Evolutionary conservation across 2,329 filamentous ascomycete species (phyloP), one percentile per base, ranked within the genome.

Genomic region (Alternaria atra): DNA sequence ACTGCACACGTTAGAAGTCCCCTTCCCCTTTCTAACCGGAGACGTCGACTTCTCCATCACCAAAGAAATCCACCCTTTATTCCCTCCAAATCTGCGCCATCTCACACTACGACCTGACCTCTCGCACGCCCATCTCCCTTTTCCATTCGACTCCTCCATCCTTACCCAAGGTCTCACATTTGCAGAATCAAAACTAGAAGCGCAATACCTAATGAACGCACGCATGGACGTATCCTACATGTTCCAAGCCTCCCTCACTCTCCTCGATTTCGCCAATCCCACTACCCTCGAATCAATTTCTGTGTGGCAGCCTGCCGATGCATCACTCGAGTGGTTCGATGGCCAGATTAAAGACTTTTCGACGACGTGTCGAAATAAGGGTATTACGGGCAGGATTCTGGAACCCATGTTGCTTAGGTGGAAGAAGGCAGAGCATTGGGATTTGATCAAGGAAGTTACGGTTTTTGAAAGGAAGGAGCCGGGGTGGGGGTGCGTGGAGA

Each of bases 151-250:
- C 34, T 53, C 59, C 2, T 71, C 68, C 0, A 64, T 68, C 6
- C 47, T 74, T 74, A 15, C 46, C 65, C 2, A 50, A 44, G 57
- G 55, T 1, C 53, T 70, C 4, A 67, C 68, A 2, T 66, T 66
- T 35, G 48, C 62, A 17, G 63, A 71, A 13, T 64, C 68, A 4
- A 53, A 63, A 53, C 58, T 56, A 2, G 64, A 73, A 32, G 65
- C 61, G 8, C 58, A 61, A 10, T 59, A 56, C 23, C 10, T 52
- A 0, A 61, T 61, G 44, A 65, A 61, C 5, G 73, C 71, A 13
- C 63, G 70, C 17, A 76, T 73, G 71, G 72, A 76, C 42, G 48
- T 71, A 5, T 68, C 68, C 2, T 72, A 70, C 37, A 66, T 69
- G 32, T 73, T 69, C 23, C 64, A 71, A 34, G 61, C 67, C 5